These are phyloP conservation scores for Cardamine occulta DNA, from an alignment of 345 rosid species.

Conservation along the genomic window DNA sequence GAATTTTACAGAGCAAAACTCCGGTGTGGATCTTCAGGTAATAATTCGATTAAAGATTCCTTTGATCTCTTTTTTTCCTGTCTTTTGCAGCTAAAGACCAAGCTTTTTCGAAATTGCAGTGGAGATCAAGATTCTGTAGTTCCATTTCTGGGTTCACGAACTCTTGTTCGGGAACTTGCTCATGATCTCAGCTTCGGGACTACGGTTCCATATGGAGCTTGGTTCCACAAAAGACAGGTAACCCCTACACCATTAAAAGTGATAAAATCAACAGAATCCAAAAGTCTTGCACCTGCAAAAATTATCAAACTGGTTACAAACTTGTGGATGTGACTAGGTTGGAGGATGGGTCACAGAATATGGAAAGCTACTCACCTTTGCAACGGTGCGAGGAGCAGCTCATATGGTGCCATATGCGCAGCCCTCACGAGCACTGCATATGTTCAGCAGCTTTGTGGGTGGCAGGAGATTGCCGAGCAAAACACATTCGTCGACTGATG, in stretches of 20 bases:
- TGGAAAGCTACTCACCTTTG: slow-evolving; percentile 76
- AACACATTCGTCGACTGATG: slow-evolving; percentile 41
- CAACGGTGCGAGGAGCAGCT: slow-evolving; percentile 83
- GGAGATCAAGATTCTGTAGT: slow-evolving; percentile 93
- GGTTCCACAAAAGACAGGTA: slow-evolving; percentile 98
- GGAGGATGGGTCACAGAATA: slow-evolving; percentile 91
- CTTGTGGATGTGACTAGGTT: slow-evolving; percentile 47
- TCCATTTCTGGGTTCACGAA: slow-evolving; percentile 79
- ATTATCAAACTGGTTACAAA: background rate
- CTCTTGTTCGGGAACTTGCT: slow-evolving; percentile 76
- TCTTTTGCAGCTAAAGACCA: background rate
- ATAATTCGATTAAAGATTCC: background rate
- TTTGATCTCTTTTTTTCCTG: background rate
- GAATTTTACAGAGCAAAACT: slow-evolving; percentile 56
- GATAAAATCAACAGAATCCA: background rate
- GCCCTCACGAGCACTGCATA: slow-evolving; percentile 83
- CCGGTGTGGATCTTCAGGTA: slow-evolving; percentile 88
- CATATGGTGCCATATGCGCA: slow-evolving; percentile 97
- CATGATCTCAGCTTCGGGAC: slow-evolving; percentile 59
- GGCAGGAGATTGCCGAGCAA: slow-evolving; percentile 68
- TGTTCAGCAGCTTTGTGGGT: slow-evolving; percentile 68
- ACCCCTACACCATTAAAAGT: background rate
- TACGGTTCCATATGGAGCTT: slow-evolving; percentile 75
- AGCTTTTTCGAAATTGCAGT: slow-evolving; percentile 42
- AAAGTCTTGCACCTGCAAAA: background rate